Conservation (phyloP, 306 rosid species). For the Astragalus membranaceus region DNA sequence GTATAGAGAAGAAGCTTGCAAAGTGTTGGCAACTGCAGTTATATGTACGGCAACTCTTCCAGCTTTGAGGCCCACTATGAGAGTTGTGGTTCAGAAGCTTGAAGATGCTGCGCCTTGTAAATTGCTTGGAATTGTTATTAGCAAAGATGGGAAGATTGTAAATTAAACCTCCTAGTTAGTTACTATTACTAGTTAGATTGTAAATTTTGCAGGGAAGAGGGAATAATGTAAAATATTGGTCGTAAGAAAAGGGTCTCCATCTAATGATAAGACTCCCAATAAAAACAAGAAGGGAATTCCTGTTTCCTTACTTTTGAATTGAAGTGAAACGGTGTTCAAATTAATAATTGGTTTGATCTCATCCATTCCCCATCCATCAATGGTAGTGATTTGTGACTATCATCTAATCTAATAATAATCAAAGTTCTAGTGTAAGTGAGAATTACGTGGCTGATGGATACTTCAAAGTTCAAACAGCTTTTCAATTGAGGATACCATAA, state of each 20-base stretch:
- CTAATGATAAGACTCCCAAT: not conserved
- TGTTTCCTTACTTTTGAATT: not conserved
- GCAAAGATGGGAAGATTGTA: conserved; percentile 43
- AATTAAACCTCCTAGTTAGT: not conserved
- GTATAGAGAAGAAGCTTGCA: conserved; percentile 57
- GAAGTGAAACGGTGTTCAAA: not conserved
- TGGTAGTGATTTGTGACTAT: not conserved
- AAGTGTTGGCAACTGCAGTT: conserved; percentile 60
- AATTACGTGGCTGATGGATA: not conserved
- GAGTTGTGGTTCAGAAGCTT: conserved; percentile 79
- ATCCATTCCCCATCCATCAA: not conserved
- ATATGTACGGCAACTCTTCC: conserved; percentile 67
- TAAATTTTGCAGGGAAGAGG: conserved; percentile 9
- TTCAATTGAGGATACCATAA: not conserved
- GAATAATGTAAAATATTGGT: not conserved
- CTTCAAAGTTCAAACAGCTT: not conserved
- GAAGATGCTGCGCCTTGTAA: conserved; percentile 61
- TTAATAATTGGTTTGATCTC: not conserved
- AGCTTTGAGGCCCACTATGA: conserved; percentile 68
- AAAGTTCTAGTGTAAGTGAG: too few species aligned
- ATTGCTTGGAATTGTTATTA: conserved; percentile 44
- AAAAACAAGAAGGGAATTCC: not conserved
- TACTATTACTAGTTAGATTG: not conserved
- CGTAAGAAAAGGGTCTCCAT: not conserved
- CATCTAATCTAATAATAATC: not conserved